Evolutionary conservation across 2,329 filamentous ascomycete species (phyloP).

Genomic region (Aspergillus tanneri): DNA sequence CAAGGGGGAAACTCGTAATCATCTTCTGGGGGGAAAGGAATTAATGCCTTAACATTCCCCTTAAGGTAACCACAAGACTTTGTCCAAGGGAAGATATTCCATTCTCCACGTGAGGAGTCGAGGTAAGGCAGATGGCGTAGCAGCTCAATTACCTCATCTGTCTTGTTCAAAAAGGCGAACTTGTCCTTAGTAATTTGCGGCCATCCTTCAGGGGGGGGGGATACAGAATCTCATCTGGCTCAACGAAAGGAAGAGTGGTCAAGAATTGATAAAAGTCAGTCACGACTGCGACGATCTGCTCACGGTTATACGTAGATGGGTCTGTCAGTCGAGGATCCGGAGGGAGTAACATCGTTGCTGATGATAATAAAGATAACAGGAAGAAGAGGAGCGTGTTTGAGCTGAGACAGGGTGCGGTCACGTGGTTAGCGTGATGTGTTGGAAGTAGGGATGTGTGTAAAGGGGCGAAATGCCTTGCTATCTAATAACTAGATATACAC

Average conservation of each 20-base stretch:
- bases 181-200: not conserved
- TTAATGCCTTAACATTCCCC: not conserved
- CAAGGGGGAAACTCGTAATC: not conserved
- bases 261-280: not conserved
- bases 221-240: slow-evolving; percentile 5
- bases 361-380: too few relatives aligned
- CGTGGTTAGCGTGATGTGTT: too few relatives aligned
- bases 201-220: slow-evolving; percentile 6
- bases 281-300: not conserved
- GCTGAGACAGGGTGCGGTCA: too few relatives aligned
- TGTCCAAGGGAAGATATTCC: not conserved
- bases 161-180: slow-evolving; percentile 5
- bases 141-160: slow-evolving; percentile 9
- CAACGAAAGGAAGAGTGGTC: not conserved
- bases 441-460: too few relatives aligned
- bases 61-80: not conserved
- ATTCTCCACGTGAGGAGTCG: not conserved
- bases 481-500: too few relatives aligned
- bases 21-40: too few relatives aligned
- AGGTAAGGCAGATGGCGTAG: slow-evolving; percentile 12
- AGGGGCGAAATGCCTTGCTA: too few relatives aligned
- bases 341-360: too few relatives aligned
- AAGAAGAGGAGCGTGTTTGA: too few relatives aligned
- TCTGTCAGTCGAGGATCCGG: slow-evolving; percentile 1
- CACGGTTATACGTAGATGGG: not conserved